Evolutionary conservation across 1,284 basidiomycete species (phyloP).

Genomic region (Taiwanofungus camphoratus): DNA sequence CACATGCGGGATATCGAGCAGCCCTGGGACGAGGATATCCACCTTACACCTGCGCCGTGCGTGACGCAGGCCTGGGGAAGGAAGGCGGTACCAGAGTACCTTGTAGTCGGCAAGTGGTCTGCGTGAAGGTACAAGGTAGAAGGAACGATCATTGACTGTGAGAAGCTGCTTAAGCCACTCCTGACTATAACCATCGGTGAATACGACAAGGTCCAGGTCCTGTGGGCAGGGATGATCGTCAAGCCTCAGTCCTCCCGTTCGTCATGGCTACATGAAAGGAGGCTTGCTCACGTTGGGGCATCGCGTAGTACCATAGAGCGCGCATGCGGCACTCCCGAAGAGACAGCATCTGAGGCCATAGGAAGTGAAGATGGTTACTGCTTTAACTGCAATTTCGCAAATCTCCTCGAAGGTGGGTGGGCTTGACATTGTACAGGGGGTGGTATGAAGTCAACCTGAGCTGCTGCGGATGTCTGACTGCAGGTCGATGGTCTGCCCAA

Average conservation of each 20-base stretch:
- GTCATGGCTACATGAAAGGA: background rate
- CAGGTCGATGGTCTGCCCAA: too few relatives aligned
- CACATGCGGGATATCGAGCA: conserved; percentile 38
- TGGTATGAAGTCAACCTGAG: too few relatives aligned
- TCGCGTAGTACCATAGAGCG: conserved; percentile 16
- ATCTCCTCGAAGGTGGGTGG: conserved; percentile 4
- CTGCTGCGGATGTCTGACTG: too few relatives aligned
- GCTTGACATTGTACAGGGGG: too few relatives aligned
- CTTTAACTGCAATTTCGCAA: conserved; percentile 8
- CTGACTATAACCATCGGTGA: conserved; percentile 27
- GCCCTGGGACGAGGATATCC: conserved; percentile 43
- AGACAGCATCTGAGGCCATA: conserved; percentile 16
- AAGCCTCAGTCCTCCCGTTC: background rate
- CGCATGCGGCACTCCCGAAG: conserved; percentile 18
- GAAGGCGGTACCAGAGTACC: conserved; percentile 39
- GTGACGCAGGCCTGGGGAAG: conserved; percentile 4
- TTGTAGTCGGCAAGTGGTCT: conserved; percentile 37
- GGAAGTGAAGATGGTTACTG: conserved; percentile 9
- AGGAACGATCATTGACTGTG: conserved; percentile 27
- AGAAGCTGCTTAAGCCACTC: conserved; percentile 40
- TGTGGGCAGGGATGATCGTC: conserved; percentile 20
- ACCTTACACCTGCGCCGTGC: conserved; percentile 38
- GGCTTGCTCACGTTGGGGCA: conserved; percentile 15
- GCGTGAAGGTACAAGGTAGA: conserved; percentile 18
- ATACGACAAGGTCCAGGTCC: conserved; percentile 50